Base-by-base conservation (phyloP, 1,139 yeast genomes). In the Hemisphaericaspora subhashii region DNA sequence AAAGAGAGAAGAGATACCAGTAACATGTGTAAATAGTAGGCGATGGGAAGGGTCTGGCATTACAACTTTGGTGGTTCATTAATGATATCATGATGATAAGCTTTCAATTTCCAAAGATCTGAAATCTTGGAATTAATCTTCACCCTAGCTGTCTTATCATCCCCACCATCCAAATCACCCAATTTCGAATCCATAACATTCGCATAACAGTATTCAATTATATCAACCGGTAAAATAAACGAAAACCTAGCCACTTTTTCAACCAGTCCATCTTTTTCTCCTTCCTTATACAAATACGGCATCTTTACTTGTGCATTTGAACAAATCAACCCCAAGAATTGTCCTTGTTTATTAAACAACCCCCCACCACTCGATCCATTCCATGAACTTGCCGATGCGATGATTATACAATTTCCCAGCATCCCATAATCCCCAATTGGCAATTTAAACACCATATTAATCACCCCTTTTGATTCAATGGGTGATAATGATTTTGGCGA, bases 331-430 rank as follows among this genome's bases (percentile, higher is more conserved):
- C 86, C 86, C 10, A 80, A 53, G 4, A 83, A 57, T 29, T 64
- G 57, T 12, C 52, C 49, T 0, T 49, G 35, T 3, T 43, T 33
- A 39, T 67, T 64, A 40, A 78, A 67, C 3, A 82, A 54, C 0
- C 83, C 87, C 0, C 90, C 90, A 0, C 90, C 90, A 1, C 86
- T 79, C 2, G 88, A 81, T 0, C 90, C 90, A 50, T 83, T 82
- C 87, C 88, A 83, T 57, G 88, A 83, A 9, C 81, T 71, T 0
- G 86, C 74, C 0, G 86, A 74, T 0, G 80, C 66, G 0, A 81
- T 60, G 1, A 80, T 48, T 58, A 83, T 55, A 0, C 72, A 63
- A 3, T 37, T 29, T 5, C 31, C 29, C 8, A 20, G 7, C n/a
- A 23, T 31, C 5, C 39, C 25, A 26, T 42, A 32, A n/a, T 29